phyloP scores from a whole-genome alignment of 257 asterid genomes.

The Verbascum thapsus region DNA sequence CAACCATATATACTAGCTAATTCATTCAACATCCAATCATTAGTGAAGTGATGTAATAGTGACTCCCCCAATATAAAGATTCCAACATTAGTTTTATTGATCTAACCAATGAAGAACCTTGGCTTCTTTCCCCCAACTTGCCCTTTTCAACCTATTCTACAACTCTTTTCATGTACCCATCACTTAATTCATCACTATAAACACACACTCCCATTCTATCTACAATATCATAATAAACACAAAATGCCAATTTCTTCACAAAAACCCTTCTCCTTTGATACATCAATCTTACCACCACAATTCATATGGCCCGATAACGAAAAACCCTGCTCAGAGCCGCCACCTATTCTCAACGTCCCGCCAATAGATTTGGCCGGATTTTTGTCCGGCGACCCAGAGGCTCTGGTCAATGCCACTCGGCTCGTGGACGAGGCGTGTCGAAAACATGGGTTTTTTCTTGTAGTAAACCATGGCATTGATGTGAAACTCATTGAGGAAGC shows the following conservation, averaged over 20 bases:
- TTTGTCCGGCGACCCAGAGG: conserved; percentile 49
- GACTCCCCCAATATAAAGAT: conserved; percentile 33
- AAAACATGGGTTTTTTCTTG: conserved; percentile 63
- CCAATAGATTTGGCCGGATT: conserved; percentile 50
- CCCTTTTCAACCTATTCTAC: conserved; percentile 32
- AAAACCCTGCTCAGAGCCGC: conserved; percentile 45
- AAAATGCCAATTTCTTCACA: conserved; percentile 33
- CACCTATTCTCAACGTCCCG: conserved; percentile 55
- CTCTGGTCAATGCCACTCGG: conserved; percentile 33
- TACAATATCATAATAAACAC: background rate
- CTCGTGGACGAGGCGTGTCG: conserved; percentile 59
- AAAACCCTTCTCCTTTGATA: conserved; percentile 45
- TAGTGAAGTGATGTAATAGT: conserved; percentile 33
- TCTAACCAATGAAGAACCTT: conserved; percentile 45
- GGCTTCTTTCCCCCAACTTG: conserved; percentile 38
- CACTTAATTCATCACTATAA: conserved; percentile 21
- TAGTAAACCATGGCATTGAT: conserved; percentile 73
- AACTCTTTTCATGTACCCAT: conserved; percentile 36
- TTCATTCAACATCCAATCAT: conserved; percentile 33
- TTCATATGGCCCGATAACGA: conserved; percentile 81
- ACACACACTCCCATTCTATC: background rate
- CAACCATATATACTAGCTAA: conserved; percentile 16
- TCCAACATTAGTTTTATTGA: conserved; percentile 40
- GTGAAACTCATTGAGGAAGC: conserved; percentile 47
- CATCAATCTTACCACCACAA: conserved; percentile 60